Conservation (phyloP, 2,329 filamentous ascomycete genomes). For the Colletotrichum graminicola region DNA sequence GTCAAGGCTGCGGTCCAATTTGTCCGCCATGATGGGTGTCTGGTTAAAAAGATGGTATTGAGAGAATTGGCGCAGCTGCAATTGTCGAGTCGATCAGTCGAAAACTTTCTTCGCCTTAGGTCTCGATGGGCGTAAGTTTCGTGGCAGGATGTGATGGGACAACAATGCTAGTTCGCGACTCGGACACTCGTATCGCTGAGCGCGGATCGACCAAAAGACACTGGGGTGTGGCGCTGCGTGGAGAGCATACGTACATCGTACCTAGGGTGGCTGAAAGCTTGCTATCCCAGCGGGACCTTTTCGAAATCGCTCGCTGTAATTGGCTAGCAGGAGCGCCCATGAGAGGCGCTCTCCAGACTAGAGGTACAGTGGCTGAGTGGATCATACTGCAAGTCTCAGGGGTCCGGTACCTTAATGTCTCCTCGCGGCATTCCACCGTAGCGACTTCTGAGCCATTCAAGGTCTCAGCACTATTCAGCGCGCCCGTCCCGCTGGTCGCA, state of each 20-base stretch:
- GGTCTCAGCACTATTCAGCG: conserved; percentile 28
- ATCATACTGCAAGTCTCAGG: conserved; percentile 33
- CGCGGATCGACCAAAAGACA: conserved; percentile 8
- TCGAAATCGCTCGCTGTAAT: neutral
- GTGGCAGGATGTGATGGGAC: conserved; percentile 28
- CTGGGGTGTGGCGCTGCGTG: conserved; percentile 8
- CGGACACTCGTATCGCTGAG: conserved; percentile 9
- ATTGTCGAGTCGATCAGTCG: neutral
- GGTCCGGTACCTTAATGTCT: neutral
- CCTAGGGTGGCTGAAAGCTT: neutral
- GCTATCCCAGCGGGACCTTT: neutral
- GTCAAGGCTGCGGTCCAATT: conserved; percentile 68
- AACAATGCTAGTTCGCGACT: conserved; percentile 16
- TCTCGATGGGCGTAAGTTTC: conserved; percentile 14
- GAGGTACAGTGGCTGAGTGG: conserved; percentile 14
- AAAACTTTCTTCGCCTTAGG: neutral
- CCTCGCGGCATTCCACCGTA: neutral
- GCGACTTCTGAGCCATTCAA: conserved; percentile 14
- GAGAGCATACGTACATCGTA: too few species aligned
- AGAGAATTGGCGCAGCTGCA: neutral
- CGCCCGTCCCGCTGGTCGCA: conserved; percentile 23
- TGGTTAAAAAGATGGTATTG: neutral
- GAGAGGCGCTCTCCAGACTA: conserved; percentile 26
- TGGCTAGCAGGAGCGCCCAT: conserved; percentile 8
- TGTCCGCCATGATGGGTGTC: conserved; percentile 51